A percentile compares a stretch with the other conserved stretches of the same genome.
These are phyloP conservation scores for Botryosphaeria agaves DNA, from an alignment of 2,329 filamentous ascomycete genomes.

Conservation along the genomic window DNA sequence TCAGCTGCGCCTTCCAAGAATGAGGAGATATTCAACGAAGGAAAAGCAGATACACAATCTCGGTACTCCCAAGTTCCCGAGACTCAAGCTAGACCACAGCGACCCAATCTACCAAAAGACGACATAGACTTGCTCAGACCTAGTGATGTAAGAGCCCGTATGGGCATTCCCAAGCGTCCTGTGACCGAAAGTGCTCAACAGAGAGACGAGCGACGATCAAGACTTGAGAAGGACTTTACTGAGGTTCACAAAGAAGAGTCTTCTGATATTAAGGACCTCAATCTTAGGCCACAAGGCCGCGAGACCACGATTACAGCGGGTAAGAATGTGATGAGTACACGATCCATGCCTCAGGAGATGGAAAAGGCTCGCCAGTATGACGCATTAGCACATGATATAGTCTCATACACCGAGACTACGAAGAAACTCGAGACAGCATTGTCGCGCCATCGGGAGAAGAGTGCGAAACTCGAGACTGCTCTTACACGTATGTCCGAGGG, in stretches of 20 bases:
- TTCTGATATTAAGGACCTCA: neutral
- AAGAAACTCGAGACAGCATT: no score
- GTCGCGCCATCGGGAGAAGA: no score
- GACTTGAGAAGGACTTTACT: neutral
- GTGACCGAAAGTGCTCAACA: neutral
- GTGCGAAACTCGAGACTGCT: no score
- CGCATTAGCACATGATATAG: no score
- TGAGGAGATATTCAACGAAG: neutral
- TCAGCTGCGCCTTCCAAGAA: neutral
- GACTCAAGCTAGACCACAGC: neutral
- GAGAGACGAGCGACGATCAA: neutral
- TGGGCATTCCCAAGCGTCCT: constrained; percentile 1
- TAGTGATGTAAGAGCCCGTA: constrained; percentile 1
- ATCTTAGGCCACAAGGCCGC: neutral
- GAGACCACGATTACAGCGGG: neutral
- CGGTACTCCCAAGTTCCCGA: neutral
- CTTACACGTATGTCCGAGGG: no score
- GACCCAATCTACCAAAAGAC: neutral
- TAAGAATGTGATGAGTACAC: neutral
- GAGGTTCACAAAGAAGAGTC: neutral
- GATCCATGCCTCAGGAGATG: neutral
- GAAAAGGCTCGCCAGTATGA: no score
- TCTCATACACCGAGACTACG: no score
- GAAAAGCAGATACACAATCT: neutral
- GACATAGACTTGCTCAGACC: constrained; percentile 1